Conservation (phyloP, 768 basidiomycete species). For the Boletus rubroflammeus region DNA sequence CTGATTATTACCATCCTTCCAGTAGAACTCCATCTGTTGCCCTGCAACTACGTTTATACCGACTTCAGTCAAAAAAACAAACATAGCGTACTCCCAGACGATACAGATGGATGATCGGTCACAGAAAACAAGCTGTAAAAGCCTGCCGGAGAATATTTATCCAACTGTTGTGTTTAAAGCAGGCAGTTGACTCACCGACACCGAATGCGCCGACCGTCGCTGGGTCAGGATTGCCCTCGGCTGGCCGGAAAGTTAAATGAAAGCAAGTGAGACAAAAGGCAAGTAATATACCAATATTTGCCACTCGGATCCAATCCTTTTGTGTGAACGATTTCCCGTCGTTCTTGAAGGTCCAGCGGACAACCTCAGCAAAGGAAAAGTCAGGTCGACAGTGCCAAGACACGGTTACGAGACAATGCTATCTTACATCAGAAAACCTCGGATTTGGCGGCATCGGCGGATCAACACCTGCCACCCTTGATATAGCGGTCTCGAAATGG, state of each 20-base stretch:
- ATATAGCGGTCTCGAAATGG: constrained; percentile 62
- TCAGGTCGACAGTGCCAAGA: neutral
- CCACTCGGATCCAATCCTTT: constrained; percentile 84
- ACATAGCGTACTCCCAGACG: constrained; percentile 53
- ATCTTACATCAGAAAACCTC: constrained; percentile 53
- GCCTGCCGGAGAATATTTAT: constrained; percentile 32
- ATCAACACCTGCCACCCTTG: constrained; percentile 18
- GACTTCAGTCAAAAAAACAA: neutral
- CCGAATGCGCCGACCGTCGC: constrained; percentile 95
- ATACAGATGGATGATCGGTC: constrained; percentile 74
- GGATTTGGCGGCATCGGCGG: constrained; percentile 49
- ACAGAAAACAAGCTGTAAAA: constrained; percentile 79
- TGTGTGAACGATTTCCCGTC: constrained; percentile 78
- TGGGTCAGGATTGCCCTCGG: constrained; percentile 92
- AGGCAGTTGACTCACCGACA: constrained; percentile 48
- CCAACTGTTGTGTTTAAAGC: neutral
- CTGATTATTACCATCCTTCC: constrained; percentile 74
- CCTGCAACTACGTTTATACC: constrained; percentile 35
- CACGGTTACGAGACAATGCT: neutral
- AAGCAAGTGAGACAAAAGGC: neutral
- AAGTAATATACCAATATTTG: constrained; percentile 69
- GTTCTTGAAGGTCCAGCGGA: constrained; percentile 82
- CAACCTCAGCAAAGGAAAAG: constrained; percentile 45
- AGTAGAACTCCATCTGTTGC: constrained; percentile 91
- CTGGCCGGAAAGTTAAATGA: constrained; percentile 34